Evolutionary conservation across 202 grass and related monocot genomes (phyloP).

Genomic region (Sporobolus alterniflorus): DNA sequence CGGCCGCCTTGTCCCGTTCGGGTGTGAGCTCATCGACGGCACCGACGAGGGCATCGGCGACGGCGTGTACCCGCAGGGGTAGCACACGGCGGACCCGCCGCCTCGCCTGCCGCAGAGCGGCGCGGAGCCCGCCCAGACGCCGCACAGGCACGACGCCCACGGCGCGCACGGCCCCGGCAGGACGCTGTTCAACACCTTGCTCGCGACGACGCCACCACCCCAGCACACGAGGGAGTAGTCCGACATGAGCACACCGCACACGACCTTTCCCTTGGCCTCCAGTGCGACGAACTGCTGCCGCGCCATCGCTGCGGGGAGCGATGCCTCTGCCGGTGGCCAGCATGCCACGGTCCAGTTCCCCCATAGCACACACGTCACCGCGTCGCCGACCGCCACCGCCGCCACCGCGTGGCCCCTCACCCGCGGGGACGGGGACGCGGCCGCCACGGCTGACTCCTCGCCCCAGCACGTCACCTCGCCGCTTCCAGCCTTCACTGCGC

Average conservation of each 20-base stretch:
- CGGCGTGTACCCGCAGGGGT: constrained; percentile 56
- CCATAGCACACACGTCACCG: constrained; percentile 67
- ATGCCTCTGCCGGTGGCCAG: constrained; percentile 58
- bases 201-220: constrained; percentile 45
- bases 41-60: constrained; percentile 16
- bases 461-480: constrained; percentile 76
- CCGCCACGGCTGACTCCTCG: constrained; percentile 34
- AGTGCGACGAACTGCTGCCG: constrained; percentile 67
- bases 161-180: constrained; percentile 71
- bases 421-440: constrained; percentile 18
- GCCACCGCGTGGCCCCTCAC: constrained; percentile 34
- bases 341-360: constrained; percentile 70
- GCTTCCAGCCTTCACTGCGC: constrained; percentile 21
- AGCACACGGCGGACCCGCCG: constrained; percentile 40
- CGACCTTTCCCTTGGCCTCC: constrained; percentile 60
- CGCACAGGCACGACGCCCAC: constrained; percentile 53
- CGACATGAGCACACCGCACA: constrained; percentile 83
- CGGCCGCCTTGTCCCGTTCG: constrained; percentile 6
- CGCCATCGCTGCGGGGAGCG: constrained; percentile 26
- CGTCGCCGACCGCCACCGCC: constrained; percentile 69
- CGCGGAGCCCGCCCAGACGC: constrained; percentile 73
- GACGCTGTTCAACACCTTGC: constrained; percentile 67
- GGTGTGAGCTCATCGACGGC: background rate
- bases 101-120: constrained; percentile 38
- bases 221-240: constrained; percentile 89